Evolutionary conservation across 768 basidiomycete species (phyloP).

Genomic region (Termitomyces sp.): DNA sequence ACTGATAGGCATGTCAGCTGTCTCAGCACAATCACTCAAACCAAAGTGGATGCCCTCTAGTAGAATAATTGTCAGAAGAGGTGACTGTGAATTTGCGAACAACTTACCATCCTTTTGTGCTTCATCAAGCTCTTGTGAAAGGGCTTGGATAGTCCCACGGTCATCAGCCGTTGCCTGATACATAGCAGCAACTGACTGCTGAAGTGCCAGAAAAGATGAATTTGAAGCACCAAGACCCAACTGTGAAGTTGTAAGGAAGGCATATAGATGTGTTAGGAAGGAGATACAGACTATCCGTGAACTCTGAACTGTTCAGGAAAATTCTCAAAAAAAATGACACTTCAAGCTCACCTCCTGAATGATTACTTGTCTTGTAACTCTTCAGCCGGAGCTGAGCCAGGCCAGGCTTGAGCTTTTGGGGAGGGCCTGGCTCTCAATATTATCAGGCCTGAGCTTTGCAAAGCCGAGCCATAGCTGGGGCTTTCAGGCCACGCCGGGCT

Average conservation of each 20-base stretch:
- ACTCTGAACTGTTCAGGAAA: slow-evolving; percentile 16
- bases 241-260: neutral
- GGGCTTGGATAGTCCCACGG: slow-evolving; percentile 16
- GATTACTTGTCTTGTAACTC: slow-evolving; percentile 29
- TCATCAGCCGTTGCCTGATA: slow-evolving; percentile 19
- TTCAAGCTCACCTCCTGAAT: slow-evolving; percentile 26
- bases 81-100: neutral
- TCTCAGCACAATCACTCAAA: neutral
- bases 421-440: no score
- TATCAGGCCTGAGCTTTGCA: no score
- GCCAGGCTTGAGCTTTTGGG: no score
- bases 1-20: neutral
- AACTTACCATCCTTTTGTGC: slow-evolving; percentile 15
- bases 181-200: slow-evolving; percentile 14
- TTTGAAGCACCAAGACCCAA: neutral
- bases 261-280: neutral
- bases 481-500: no score
- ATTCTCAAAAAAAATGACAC: slow-evolving; percentile 22
- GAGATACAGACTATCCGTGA: slow-evolving; percentile 13
- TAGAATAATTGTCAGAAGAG: neutral
- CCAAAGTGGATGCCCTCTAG: neutral
- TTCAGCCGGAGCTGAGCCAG: no score
- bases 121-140: slow-evolving; percentile 17
- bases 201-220: slow-evolving; percentile 1
- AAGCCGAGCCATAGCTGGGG: no score